Evolutionary conservation across 1,284 basidiomycete genomes (phyloP).

Genomic region (Sanguinoderma infundibulare): DNA sequence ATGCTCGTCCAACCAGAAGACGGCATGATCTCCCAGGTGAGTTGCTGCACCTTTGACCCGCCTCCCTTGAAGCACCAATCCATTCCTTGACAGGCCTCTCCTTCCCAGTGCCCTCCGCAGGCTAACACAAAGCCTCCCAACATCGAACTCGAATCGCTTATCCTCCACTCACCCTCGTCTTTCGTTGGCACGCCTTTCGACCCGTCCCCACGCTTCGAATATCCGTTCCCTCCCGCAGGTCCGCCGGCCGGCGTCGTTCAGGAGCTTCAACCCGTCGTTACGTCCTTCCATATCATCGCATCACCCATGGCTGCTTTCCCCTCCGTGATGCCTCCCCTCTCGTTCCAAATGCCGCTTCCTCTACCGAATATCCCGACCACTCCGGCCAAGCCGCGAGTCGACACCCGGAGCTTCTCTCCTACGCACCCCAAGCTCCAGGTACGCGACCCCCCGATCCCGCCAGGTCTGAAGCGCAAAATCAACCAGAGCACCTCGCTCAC

Average conservation of each 20-base stretch:
- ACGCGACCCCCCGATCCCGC: slow-evolving; percentile 36
- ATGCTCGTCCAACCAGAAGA: slow-evolving; percentile 28
- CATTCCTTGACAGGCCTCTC: not conserved
- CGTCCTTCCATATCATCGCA: slow-evolving; percentile 14
- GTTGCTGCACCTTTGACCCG: not conserved
- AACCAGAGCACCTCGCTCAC: not conserved
- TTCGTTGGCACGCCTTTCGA: slow-evolving; percentile 41
- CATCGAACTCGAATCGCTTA: slow-evolving; percentile 29
- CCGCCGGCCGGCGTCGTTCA: slow-evolving; percentile 8
- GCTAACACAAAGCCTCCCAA: slow-evolving; percentile 26
- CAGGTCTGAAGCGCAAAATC: slow-evolving; percentile 32
- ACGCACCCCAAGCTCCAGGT: slow-evolving; percentile 31
- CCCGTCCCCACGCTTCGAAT: slow-evolving; percentile 39
- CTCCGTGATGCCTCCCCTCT: not conserved
- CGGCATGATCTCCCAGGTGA: slow-evolving; percentile 27
- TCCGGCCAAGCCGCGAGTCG: slow-evolving; percentile 5
- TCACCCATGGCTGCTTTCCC: slow-evolving; percentile 1
- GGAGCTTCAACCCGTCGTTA: slow-evolving; percentile 9
- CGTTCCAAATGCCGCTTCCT: slow-evolving; percentile 1
- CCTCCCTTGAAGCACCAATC: not conserved
- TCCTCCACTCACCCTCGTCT: slow-evolving; percentile 38
- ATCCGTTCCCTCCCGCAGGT: slow-evolving; percentile 34
- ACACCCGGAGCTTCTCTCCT: slow-evolving; percentile 27
- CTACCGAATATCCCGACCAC: not conserved
- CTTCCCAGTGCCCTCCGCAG: slow-evolving; percentile 12